Percentiles rank a stretch among this genome's conserved stretches.
phyloP scores from a whole-genome alignment of 306 rosid species.

The Coriaria nepalensis region DNA sequence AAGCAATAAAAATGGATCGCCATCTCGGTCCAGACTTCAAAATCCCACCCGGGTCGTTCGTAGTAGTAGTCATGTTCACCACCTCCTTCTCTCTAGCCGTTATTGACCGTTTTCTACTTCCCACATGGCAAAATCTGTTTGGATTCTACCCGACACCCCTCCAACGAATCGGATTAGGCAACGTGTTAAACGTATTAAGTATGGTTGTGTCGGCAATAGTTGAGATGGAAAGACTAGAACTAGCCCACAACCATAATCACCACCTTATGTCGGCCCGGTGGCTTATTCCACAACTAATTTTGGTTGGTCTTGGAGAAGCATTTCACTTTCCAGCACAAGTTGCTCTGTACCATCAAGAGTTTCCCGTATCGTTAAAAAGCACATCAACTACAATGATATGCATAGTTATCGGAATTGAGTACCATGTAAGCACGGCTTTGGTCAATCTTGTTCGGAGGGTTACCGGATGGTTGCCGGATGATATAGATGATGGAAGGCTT shows the following conservation, averaged over 20 bases:
- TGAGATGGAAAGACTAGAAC: constrained; percentile 44
- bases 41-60: constrained; percentile 31
- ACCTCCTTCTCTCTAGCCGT: constrained; percentile 24
- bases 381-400: constrained; percentile 54
- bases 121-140: constrained; percentile 26
- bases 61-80: constrained; percentile 22
- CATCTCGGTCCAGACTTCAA: constrained; percentile 35
- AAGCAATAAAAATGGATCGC: constrained; percentile 47
- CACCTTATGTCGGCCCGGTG: constrained; percentile 28
- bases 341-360: constrained; percentile 49
- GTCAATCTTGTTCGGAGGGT: constrained; percentile 24
- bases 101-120: constrained; percentile 33
- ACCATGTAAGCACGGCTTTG: constrained; percentile 30
- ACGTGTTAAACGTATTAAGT: constrained; percentile 21
- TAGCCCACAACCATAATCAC: constrained; percentile 8
- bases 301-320: constrained; percentile 55
- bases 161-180: constrained; percentile 43
- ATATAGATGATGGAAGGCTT: constrained; percentile 34
- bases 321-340: constrained; percentile 61
- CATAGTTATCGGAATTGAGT: constrained; percentile 24
- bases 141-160: constrained; percentile 24
- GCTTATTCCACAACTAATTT: constrained; percentile 43
- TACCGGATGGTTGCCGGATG: constrained; percentile 49
- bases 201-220: constrained; percentile 41
- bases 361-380: constrained; percentile 32